phyloP scores from a whole-genome alignment of 176 grass and related monocot genomes.

The Phragmites australis region DNA sequence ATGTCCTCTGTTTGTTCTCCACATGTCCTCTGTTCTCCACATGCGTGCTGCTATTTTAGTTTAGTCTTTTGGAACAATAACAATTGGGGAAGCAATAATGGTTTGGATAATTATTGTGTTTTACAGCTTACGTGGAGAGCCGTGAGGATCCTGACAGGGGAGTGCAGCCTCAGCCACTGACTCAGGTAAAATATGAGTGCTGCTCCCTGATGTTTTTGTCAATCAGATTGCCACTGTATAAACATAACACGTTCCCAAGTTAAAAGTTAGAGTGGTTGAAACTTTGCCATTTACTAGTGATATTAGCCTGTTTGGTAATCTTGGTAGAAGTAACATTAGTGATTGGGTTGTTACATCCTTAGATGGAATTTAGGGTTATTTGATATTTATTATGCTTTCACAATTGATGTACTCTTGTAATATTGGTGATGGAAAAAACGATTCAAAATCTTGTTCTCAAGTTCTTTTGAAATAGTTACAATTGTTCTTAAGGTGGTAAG shows the following conservation, averaged over 20 bases:
- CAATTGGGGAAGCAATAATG: conserved; percentile 16
- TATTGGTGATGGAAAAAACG: not conserved
- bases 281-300: not conserved
- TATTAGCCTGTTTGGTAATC: not conserved
- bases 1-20: conserved; percentile 8
- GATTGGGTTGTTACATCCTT: not conserved
- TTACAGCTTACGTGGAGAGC: conserved; percentile 79
- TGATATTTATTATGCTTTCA: not conserved
- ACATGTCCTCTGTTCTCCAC: not conserved
- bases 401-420: not conserved
- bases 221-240: not conserved
- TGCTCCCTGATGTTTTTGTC: not conserved
- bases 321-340: not conserved
- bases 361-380: not conserved
- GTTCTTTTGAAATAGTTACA: not conserved
- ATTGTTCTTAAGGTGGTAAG: no score
- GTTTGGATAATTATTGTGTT: conserved; percentile 9
- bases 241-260: not conserved
- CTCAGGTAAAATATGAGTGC: conserved; percentile 60
- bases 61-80: not conserved
- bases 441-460: not conserved
- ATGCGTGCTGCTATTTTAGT: not conserved
- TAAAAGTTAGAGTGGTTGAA: no score
- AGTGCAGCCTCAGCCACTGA: conserved; percentile 53
- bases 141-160: conserved; percentile 74